Conservation (phyloP, 305 asterid species). For the Plantago coronopus region DNA sequence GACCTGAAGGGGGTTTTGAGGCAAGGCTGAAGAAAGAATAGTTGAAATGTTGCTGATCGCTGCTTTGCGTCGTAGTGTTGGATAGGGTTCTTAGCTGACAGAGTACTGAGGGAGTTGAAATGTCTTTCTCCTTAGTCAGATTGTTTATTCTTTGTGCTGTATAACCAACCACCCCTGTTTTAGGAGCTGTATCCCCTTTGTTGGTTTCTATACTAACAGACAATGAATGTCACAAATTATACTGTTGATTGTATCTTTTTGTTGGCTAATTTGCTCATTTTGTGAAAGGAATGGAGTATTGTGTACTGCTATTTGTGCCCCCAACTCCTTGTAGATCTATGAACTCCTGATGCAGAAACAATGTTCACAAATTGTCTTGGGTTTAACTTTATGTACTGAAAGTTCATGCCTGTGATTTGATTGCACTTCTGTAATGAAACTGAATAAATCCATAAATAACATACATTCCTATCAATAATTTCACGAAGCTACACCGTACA, state of each 20-base stretch:
- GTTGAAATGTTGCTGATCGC: conserved; percentile 21
- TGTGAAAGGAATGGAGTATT: conserved; percentile 28
- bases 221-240: conserved; percentile 28
- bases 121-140: conserved; percentile 21
- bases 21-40: conserved; percentile 65
- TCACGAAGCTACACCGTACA: too few species aligned
- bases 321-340: too few species aligned
- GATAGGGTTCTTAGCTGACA: conserved; percentile 23
- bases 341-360: too few species aligned
- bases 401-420: too few species aligned
- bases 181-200: conserved; percentile 8
- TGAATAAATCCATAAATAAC: too few species aligned
- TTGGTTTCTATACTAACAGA: conserved; percentile 26
- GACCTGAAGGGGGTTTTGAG: conserved; percentile 83
- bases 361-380: too few species aligned
- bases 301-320: conserved; percentile 13
- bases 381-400: too few species aligned
- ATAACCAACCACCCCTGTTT: conserved; percentile 22
- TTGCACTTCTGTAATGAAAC: too few species aligned
- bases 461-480: too few species aligned
- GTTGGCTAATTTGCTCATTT: conserved; percentile 16
- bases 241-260: conserved; percentile 20
- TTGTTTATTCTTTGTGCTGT: conserved; percentile 24
- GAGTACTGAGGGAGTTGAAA: conserved; percentile 24
- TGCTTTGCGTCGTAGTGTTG: conserved; percentile 23